Evolutionary conservation across 257 asterid genomes (phyloP).

Genomic region (Petunia secreta): DNA sequence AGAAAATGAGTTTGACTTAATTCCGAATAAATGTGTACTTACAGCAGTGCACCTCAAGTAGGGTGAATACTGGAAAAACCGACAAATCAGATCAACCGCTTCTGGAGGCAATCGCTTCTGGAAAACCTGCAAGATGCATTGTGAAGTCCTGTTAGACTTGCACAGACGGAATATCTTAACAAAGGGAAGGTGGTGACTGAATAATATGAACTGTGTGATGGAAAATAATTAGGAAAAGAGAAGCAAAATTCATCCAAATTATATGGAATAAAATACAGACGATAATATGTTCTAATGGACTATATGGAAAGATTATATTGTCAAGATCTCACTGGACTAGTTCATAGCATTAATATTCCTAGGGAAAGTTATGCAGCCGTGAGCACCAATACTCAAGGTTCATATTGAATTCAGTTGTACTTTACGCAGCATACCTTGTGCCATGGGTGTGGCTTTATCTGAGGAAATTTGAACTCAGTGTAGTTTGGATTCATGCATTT

Average conservation of each 20-base stretch:
- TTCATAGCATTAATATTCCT: background rate
- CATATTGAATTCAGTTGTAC: background rate
- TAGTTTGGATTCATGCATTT: conserved; percentile 98
- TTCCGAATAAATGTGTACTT: conserved; percentile 48
- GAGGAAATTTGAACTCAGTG: conserved; percentile 91
- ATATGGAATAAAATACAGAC: background rate
- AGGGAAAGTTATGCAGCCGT: background rate
- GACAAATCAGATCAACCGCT: conserved; percentile 91
- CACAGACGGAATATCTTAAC: conserved; percentile 24
- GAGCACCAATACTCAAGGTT: background rate
- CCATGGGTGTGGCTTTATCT: conserved; percentile 99
- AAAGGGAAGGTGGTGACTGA: background rate
- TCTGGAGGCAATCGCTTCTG: conserved; percentile 98
- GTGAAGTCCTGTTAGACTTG: conserved; percentile 25
- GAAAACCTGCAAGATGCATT: conserved; percentile 67
- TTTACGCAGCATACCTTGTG: conserved; percentile 64
- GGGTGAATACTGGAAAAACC: conserved; percentile 96
- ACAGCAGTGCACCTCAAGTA: conserved; percentile 98
- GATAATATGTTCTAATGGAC: background rate
- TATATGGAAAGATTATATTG: background rate
- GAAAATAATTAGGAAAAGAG: conserved; percentile 17
- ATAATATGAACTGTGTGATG: background rate
- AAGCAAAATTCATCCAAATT: background rate
- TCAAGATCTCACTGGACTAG: background rate
- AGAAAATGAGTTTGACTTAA: conserved; percentile 25